Evolutionary conservation across 139 green algal species (phyloP), one percentile per base, ranked within the genome.

Genomic region (Bryopsis sp.): DNA sequence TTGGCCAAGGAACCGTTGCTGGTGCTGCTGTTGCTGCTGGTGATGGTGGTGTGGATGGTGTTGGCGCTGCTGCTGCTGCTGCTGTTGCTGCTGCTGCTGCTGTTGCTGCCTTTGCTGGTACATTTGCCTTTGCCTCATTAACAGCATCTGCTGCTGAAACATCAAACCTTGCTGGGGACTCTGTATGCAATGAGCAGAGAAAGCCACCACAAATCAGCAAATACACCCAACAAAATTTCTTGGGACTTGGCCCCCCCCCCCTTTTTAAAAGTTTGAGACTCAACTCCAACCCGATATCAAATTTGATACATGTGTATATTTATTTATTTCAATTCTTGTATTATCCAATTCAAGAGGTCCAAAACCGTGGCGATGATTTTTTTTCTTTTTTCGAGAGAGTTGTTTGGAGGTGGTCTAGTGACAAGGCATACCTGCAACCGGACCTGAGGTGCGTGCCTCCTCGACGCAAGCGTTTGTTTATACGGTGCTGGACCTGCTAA

Each of bases 21-120:
- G 48, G 32, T 50, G 68, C 50, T 73, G 63, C 31, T 71, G 67
- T 58, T 63, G 60, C 11, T 60, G 50, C 6, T 57, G 43, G 24
- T 54, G 48, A 54, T 59, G 71, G 26, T 65, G 46, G 19, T 47
- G 7, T 38, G 22, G 34, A 33, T 47, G 35, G 39, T 43, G 26
- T 11, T 37, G 15, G 2, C 39, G 48, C 43, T 54, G 39, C 19
- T 47, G 34, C 33, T 19, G 46, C 22, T 57, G 63, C 48, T 72
- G 58, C 39, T 36, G 67, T 61, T 39, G 32, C 72, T 47, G 47
- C 35, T 57, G 48, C 15, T 58, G 58, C 32, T 48, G 67, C 35
- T 36, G 72, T 36, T 37, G 58, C n/a, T n/a, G 38, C 28, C 32
- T 4, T 2, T 33, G 47, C 38, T 68, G 68, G 33, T 68, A 48